Percentiles rank a stretch among this genome's conserved stretches.
Evolutionary conservation across 139 green algal species (phyloP).

Genomic region (Closterium sp.): DNA sequence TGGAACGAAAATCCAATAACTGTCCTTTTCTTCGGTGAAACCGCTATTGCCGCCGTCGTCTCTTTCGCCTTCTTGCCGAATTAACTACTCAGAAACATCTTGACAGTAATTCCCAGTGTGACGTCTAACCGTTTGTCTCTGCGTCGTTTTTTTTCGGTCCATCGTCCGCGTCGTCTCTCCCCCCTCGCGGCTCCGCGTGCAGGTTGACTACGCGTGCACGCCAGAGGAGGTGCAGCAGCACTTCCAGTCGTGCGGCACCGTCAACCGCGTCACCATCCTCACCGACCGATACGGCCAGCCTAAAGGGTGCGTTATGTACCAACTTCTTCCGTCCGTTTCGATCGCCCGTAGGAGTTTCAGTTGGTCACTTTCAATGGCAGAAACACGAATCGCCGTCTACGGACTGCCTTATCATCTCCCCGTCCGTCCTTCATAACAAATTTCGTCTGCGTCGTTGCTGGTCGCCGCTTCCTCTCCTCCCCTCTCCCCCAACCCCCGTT

Average conservation of each 20-base stretch:
- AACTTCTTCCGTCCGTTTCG: no score
- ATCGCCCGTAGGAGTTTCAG: no score
- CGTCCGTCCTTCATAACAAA: no score
- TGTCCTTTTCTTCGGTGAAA: not conserved
- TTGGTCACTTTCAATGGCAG: no score
- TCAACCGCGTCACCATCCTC: constrained; percentile 98
- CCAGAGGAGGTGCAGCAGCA: constrained; percentile 94
- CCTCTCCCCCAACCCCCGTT: not conserved
- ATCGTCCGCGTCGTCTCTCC: no score
- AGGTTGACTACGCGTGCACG: constrained; percentile 84
- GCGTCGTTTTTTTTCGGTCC: no score
- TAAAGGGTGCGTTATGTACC: constrained; percentile 65
- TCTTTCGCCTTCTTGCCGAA: constrained; percentile 27
- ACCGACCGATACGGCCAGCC: constrained; percentile 90
- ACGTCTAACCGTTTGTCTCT: no score
- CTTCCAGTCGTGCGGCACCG: constrained; percentile 88
- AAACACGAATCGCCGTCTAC: no score
- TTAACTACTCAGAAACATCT: constrained; percentile 6
- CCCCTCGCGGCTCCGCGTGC: no score
- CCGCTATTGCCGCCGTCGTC: constrained; percentile 1
- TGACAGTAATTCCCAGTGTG: no score
- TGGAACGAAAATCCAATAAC: not conserved
- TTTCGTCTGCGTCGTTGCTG: no score
- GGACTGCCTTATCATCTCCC: no score
- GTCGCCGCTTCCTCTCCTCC: not conserved